Conservation (phyloP, 75 land plant species). For the Pinus albicaulis region DNA sequence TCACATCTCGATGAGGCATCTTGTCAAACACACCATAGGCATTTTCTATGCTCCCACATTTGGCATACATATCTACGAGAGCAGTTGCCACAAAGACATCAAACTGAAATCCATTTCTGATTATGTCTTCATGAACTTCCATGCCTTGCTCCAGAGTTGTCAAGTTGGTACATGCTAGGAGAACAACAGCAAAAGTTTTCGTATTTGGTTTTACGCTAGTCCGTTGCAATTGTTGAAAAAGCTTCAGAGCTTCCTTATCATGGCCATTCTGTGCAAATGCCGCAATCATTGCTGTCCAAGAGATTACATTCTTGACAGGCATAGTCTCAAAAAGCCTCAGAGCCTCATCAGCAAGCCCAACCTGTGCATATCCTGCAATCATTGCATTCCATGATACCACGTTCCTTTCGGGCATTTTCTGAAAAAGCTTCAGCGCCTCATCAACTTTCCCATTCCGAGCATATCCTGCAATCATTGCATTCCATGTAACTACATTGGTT, state of each 20-base stretch:
- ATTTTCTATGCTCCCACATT: slow-evolving; percentile 28
- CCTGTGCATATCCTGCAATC: slow-evolving; percentile 43
- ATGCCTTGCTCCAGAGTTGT: slow-evolving; percentile 16
- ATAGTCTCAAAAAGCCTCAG: slow-evolving; percentile 19
- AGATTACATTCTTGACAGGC: slow-evolving; percentile 15
- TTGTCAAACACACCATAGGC: slow-evolving; percentile 18
- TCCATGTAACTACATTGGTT: slow-evolving; percentile 9
- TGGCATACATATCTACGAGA: slow-evolving; percentile 42
- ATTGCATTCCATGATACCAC: slow-evolving; percentile 18
- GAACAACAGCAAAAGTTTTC: slow-evolving; percentile 16
- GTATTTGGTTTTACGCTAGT: slow-evolving; percentile 15
- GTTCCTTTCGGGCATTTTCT: slow-evolving; percentile 12
- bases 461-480: slow-evolving; percentile 9
- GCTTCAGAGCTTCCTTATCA: slow-evolving; percentile 6
- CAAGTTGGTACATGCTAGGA: slow-evolving; percentile 25
- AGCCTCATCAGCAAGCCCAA: slow-evolving; percentile 23
- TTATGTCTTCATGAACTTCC: slow-evolving; percentile 21
- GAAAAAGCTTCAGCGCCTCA: slow-evolving; percentile 8
- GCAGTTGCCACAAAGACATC: slow-evolving; percentile 28
- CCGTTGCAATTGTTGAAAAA: slow-evolving; percentile 17
- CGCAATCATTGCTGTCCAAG: slow-evolving; percentile 40
- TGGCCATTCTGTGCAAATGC: slow-evolving; percentile 26
- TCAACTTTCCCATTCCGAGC: not conserved
- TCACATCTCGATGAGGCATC: slow-evolving; percentile 19
- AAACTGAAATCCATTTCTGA: slow-evolving; percentile 14